These are phyloP conservation scores for Canavalia gladiata DNA, from an alignment of 306 rosid species.

Conservation along the genomic window DNA sequence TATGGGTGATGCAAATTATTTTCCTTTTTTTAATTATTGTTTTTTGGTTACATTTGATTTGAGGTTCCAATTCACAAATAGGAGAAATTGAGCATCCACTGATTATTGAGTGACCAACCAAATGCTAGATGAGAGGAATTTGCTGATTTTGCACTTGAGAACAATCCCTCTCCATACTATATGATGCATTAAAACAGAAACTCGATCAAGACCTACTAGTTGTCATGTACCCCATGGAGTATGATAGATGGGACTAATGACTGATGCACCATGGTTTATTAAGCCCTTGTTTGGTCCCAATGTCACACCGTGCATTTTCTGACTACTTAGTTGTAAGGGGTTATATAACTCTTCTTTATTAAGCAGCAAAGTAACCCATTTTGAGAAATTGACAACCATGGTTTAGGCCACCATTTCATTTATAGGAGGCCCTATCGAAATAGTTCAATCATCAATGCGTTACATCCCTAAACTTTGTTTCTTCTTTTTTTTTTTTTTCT, in stretches of 20 bases:
- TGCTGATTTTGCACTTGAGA: neutral
- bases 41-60: neutral
- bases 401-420: neutral
- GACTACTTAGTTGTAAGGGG: neutral
- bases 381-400: neutral
- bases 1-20: neutral
- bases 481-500: no score
- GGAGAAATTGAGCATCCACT: conserved; percentile 1
- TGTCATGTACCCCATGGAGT: neutral
- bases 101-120: neutral
- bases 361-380: neutral
- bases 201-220: neutral
- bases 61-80: neutral
- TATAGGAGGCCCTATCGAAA: neutral
- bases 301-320: neutral
- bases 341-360: neutral
- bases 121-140: neutral
- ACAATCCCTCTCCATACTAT: neutral
- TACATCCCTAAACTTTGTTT: no score
- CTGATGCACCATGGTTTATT: neutral
- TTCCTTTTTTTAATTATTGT: neutral
- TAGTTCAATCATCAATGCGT: no score
- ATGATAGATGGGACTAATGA: neutral
- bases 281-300: neutral
- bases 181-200: neutral